phyloP scores from a whole-genome alignment of 2,329 filamentous ascomycete genomes.

The Pseudopyricularia javanii region DNA sequence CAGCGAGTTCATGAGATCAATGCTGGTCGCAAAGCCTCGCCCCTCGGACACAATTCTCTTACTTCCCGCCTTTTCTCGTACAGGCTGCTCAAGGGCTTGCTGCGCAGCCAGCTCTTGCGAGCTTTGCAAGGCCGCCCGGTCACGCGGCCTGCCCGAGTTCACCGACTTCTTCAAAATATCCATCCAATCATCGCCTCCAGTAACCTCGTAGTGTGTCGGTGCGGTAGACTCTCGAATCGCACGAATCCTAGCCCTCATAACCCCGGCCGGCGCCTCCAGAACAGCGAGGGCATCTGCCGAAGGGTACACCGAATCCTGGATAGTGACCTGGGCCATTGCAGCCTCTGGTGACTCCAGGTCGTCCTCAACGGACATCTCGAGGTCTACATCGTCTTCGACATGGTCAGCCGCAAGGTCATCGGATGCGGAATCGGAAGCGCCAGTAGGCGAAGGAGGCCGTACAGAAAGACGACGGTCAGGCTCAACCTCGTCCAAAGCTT shows the following conservation, averaged over 20 bases:
- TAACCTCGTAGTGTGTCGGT: slow-evolving; percentile 46
- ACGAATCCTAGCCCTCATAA: slow-evolving; percentile 51
- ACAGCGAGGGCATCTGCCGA: slow-evolving; percentile 28
- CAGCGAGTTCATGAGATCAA: slow-evolving; percentile 92
- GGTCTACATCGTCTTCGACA: slow-evolving; percentile 3
- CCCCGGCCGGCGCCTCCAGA: slow-evolving; percentile 43
- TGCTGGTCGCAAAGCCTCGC: slow-evolving; percentile 70
- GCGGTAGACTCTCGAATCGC: slow-evolving; percentile 48
- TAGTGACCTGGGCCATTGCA: slow-evolving; percentile 9
- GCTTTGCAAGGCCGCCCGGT: slow-evolving; percentile 59
- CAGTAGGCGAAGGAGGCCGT: slow-evolving; percentile 3
- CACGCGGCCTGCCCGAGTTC: slow-evolving; percentile 76
- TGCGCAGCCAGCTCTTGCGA: slow-evolving; percentile 37
- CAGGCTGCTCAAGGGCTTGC: slow-evolving; percentile 34
- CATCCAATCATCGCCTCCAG: slow-evolving; percentile 76
- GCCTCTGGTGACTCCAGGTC: slow-evolving; percentile 26
- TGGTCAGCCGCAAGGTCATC: slow-evolving; percentile 2
- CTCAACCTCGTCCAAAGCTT: slow-evolving; percentile 45
- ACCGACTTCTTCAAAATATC: slow-evolving; percentile 89
- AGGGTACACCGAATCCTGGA: slow-evolving; percentile 40
- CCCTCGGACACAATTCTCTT: slow-evolving; percentile 29
- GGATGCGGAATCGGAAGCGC: slow-evolving; percentile 1
- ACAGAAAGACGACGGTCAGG: slow-evolving; percentile 38
- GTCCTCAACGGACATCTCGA: slow-evolving; percentile 35
- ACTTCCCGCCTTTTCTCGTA: slow-evolving; percentile 15